A percentile compares a stretch with the other conserved stretches of the same genome.
Conservation (phyloP, 139 green algal genomes). For the Chlamydomonas schloesseri region DNA sequence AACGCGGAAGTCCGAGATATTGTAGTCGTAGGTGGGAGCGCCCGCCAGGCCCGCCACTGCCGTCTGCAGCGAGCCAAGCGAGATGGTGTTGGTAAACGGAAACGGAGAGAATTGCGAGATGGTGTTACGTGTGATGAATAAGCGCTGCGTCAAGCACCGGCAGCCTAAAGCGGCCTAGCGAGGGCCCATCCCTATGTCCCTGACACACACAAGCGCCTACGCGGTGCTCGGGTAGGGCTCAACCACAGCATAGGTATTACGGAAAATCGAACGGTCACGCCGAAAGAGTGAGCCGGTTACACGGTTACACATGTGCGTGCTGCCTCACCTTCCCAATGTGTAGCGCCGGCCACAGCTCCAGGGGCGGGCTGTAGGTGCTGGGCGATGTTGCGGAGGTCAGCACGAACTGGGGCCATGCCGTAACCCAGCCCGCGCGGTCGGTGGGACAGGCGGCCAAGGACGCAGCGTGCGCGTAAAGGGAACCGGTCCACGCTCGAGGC, state of each 20-base stretch:
- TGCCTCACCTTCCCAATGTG: background rate
- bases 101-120: too few relatives aligned
- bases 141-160: too few relatives aligned
- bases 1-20: background rate
- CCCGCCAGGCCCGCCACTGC: background rate
- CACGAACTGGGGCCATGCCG: constrained; percentile 10
- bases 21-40: constrained; percentile 3
- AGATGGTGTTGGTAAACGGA: too few relatives aligned
- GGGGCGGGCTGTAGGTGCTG: background rate
- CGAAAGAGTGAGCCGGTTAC: too few relatives aligned
- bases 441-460: background rate
- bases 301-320: too few relatives aligned
- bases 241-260: too few relatives aligned
- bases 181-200: too few relatives aligned
- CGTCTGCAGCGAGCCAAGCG: background rate
- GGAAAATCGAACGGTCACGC: too few relatives aligned
- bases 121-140: too few relatives aligned
- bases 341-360: background rate
- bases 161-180: too few relatives aligned
- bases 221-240: too few relatives aligned
- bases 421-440: constrained; percentile 15
- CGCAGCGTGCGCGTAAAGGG: background rate
- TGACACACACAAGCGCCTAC: too few relatives aligned
- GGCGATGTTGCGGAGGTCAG: background rate
- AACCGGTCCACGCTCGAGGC: background rate